Conservation (phyloP, 306 rosid genomes). For the Begonia peltatifolia region DNA sequence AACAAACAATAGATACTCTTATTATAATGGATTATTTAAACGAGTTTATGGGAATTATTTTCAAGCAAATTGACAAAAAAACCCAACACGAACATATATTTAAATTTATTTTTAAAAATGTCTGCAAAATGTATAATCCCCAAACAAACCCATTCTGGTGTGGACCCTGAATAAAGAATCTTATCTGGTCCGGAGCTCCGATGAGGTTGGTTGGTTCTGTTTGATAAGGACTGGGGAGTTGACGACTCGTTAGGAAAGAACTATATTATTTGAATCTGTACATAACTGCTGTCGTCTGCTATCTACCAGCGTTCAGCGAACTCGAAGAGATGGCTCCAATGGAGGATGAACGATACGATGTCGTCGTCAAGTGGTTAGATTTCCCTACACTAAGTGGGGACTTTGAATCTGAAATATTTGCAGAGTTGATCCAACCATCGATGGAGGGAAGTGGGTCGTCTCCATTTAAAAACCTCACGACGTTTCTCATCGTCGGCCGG, state of each 20-base stretch:
- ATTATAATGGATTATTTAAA: no score
- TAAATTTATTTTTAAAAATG: no score
- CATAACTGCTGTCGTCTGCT: slow-evolving; percentile 3
- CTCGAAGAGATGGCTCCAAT: slow-evolving; percentile 10
- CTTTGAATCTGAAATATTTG: slow-evolving; percentile 6
- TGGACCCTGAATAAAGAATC: no score
- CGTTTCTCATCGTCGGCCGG: slow-evolving; percentile 54
- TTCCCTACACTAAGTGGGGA: slow-evolving; percentile 13
- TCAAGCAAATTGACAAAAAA: no score
- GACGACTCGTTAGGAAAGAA: not conserved
- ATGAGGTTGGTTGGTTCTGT: no score
- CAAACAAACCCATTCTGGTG: no score
- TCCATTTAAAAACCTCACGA: slow-evolving; percentile 24
- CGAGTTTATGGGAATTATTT: no score
- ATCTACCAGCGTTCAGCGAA: slow-evolving; percentile 32
- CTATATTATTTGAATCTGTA: not conserved
- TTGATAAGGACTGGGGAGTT: no score
- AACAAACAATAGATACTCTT: no score
- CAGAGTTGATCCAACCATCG: slow-evolving; percentile 21
- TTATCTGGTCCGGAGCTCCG: no score
- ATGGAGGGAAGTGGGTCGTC: slow-evolving; percentile 38
- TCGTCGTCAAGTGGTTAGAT: slow-evolving; percentile 2
- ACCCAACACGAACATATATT: no score
- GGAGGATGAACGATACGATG: slow-evolving; percentile 13
- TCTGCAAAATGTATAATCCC: no score